Conservation (phyloP, 345 rosid genomes). For the Alliaria petiolata region DNA sequence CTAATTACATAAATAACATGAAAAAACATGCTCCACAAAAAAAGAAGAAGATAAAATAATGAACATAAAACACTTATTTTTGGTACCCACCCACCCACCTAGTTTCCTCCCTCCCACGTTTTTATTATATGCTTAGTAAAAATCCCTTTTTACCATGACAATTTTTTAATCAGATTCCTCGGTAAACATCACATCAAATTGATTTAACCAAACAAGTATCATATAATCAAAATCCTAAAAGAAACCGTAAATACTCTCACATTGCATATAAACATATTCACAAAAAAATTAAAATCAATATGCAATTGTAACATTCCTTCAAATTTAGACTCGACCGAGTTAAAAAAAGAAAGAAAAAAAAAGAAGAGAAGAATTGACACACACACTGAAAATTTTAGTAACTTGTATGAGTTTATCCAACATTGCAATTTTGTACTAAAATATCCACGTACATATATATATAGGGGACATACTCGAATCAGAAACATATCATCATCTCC, state of each 20-base stretch:
- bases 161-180: background rate
- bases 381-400: no score
- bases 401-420: background rate
- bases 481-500: background rate
- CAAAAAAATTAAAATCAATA: background rate
- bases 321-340: background rate
- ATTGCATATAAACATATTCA: background rate
- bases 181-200: background rate
- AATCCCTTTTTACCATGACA: background rate
- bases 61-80: background rate
- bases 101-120: slow-evolving; percentile 23
- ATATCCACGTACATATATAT: background rate
- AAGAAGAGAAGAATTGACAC: no score
- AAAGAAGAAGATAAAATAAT: background rate
- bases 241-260: background rate
- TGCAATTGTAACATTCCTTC: background rate
- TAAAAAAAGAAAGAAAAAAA: background rate
- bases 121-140: background rate
- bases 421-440: background rate
- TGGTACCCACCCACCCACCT: slow-evolving; percentile 2
- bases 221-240: background rate
- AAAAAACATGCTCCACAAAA: background rate
- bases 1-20: background rate
- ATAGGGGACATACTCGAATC: background rate
- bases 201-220: background rate